phyloP scores from a whole-genome alignment of 192 early-diverging fungal genomes.

The Backusella macrospora region DNA sequence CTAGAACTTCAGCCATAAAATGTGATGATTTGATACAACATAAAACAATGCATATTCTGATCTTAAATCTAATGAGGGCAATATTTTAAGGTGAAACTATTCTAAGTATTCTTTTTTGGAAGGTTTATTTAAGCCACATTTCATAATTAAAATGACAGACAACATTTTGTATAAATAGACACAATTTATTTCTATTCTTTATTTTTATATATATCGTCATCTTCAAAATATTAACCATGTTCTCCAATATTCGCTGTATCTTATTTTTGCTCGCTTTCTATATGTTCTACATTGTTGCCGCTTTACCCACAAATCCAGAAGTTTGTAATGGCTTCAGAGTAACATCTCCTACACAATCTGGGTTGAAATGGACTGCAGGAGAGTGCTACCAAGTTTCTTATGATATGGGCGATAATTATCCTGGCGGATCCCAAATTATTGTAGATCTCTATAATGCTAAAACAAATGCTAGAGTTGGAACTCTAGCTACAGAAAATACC shows the following conservation, averaged over 20 bases:
- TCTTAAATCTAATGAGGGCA: background rate
- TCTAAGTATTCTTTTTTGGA: background rate
- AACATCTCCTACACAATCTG: slow-evolving; percentile 21
- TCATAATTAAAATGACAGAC: background rate
- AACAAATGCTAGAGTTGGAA: slow-evolving; percentile 11
- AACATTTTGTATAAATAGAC: background rate
- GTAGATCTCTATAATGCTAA: slow-evolving; percentile 17
- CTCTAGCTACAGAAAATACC: slow-evolving; percentile 5
- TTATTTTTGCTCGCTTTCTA: background rate
- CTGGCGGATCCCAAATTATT: slow-evolving; percentile 1
- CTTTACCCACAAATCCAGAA: slow-evolving; percentile 3
- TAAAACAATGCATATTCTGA: background rate
- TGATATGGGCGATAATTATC: slow-evolving; percentile 24
- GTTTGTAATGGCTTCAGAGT: slow-evolving; percentile 28
- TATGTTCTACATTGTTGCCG: background rate
- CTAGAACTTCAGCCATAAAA: background rate
- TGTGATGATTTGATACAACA: background rate
- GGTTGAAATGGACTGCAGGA: slow-evolving; percentile 26
- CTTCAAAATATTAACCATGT: too few species aligned
- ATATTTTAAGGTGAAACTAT: background rate
- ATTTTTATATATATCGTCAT: too few species aligned
- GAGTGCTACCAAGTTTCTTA: slow-evolving; percentile 25
- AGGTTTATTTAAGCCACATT: background rate
- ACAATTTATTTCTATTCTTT: background rate
- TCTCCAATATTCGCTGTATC: background rate